Conservation (phyloP, 2,329 filamentous ascomycete genomes). For the Aureobasidium melanogenum region DNA sequence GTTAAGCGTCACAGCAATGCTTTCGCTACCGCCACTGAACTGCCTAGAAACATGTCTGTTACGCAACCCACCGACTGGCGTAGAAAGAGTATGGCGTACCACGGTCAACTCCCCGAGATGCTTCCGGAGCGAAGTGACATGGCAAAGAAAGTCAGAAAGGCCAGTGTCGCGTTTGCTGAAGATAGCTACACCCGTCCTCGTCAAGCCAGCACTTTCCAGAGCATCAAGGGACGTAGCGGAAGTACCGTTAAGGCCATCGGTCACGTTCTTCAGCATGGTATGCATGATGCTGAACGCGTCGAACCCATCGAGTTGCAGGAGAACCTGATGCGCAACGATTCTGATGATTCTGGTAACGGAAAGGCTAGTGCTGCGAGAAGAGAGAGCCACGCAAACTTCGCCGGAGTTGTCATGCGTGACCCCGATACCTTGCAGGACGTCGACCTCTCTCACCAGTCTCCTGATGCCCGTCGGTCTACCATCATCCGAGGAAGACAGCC, state of each 20-base stretch:
- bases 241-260: slow-evolving; percentile 1
- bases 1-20: not conserved
- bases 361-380: not conserved
- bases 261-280: not conserved
- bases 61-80: slow-evolving; percentile 1
- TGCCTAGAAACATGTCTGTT: not conserved
- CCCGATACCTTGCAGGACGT: not conserved
- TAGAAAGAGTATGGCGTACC: not conserved
- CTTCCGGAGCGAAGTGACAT: not conserved
- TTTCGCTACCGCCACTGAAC: not conserved
- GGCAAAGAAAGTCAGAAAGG: not conserved
- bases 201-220: not conserved
- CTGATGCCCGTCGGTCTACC: not conserved
- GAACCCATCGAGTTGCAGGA: not conserved
- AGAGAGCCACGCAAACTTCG: not conserved
- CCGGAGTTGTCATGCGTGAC: not conserved
- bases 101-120: not conserved
- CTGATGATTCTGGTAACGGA: not conserved
- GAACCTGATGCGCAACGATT: not conserved
- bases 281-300: not conserved
- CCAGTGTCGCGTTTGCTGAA: not conserved
- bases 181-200: not conserved
- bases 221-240: not conserved
- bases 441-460: not conserved
- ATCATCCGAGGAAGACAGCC: not conserved